Conservation (phyloP, 2,329 filamentous ascomycete species). For the Fusarium lyarnte region DNA sequence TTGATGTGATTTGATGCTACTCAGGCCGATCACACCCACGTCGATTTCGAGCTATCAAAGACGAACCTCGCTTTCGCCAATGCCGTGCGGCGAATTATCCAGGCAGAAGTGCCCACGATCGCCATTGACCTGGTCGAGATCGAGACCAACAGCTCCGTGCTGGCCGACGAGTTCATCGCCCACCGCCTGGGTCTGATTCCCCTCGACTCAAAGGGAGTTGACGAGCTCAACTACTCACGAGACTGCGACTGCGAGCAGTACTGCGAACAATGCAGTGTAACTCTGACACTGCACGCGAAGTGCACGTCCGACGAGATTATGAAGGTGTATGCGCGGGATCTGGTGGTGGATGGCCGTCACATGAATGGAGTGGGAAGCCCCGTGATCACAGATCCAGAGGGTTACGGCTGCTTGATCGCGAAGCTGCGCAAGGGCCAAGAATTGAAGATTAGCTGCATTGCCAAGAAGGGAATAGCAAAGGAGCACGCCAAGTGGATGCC, state of each 20-base stretch:
- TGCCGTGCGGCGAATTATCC: constrained; percentile 87
- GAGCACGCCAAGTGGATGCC: constrained; percentile 99
- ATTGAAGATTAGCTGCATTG: constrained; percentile 88
- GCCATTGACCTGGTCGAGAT: constrained; percentile 96
- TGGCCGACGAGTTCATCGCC: constrained; percentile 94
- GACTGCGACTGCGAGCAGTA: constrained; percentile 97
- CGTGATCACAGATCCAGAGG: constrained; percentile 84
- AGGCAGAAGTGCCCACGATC: constrained; percentile 93
- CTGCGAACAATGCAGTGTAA: constrained; percentile 91
- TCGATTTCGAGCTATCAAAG: constrained; percentile 91
- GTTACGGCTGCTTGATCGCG: constrained; percentile 84
- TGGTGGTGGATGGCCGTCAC: constrained; percentile 76
- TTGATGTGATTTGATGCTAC: constrained; percentile 39
- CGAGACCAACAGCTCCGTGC: constrained; percentile 91
- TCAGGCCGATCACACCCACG: constrained; percentile 80
- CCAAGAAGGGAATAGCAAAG: constrained; percentile 98
- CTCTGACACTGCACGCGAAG: constrained; percentile 83
- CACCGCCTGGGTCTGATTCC: constrained; percentile 93
- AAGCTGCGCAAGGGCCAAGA: constrained; percentile 93
- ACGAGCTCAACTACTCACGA: constrained; percentile 84
- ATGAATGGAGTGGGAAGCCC: constrained; percentile 83
- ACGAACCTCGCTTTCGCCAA: constrained; percentile 94
- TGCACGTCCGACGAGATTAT: constrained; percentile 89
- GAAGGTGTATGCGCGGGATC: constrained; percentile 91
- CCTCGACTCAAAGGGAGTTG: constrained; percentile 83